Base-by-base conservation (phyloP, 345 rosid genomes). In the Salix koriyanagi region DNA sequence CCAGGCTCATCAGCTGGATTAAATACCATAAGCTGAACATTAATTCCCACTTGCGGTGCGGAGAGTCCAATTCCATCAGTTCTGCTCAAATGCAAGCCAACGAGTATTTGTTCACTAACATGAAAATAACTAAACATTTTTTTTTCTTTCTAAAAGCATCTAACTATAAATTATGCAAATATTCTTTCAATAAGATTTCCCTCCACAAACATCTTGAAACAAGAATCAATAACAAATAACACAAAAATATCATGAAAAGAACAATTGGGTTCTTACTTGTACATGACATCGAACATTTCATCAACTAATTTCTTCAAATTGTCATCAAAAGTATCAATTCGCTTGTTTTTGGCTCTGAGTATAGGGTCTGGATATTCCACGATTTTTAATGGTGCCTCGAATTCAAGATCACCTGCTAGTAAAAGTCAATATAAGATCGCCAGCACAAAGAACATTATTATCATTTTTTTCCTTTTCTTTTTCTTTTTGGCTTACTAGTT, bases 41-140 rank as follows among this genome's bases (percentile, higher is more conserved):
- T 93, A 32, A 93, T 69, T 76, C 99, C 99, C 36, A 96, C 97
- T 85, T 96, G 98, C 6, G 98, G 98, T 60, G 99, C 99, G 37
- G 98, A 90, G 77, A 96, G 98, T 54, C 98, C 99, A 9, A 91
- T 84, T 58, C 99, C 99, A 84, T 96, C 97, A 50, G 98, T 95
- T 85, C 97, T 95, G 90, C 76, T 21, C 74, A 85, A 80, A 79
- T 86, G 70, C 79, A 88, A 86, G 79, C 79, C 83, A 81, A 83
- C 72, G 66, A 83, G 28, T 77, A 77, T 36, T 61, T 44, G 66
- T 71, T 80, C 73, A 79, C 77, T 66, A 72, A 75, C 82, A 75
- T 78, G 71, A 75, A 77, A 75, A 69, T 60, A 72, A 26, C 4
- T 65, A 72, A 62, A 36, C 39, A 61, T 36, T 44, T 4, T 4